Evolutionary conservation across 129 eudicot genomes (phyloP).

Genomic region (Tanacetum coccineum): DNA sequence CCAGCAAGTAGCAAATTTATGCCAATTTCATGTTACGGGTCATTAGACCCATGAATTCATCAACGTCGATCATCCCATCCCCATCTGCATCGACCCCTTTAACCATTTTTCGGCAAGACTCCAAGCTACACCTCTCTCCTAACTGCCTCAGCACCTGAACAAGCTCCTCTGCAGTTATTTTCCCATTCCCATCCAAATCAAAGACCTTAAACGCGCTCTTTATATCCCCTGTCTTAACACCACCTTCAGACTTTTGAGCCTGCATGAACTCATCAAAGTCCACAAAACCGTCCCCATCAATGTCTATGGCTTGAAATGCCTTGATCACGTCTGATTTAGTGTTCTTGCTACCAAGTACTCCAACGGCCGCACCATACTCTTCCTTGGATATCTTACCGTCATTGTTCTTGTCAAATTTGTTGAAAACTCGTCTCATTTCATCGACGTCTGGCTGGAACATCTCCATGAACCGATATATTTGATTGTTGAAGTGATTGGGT

Average conservation of each 20-base stretch:
- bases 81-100: conserved; percentile 46
- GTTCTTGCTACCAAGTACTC: conserved; percentile 26
- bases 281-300: conserved; percentile 47
- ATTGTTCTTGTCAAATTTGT: conserved; percentile 44
- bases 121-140: conserved; percentile 55
- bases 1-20: background rate
- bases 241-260: conserved; percentile 39
- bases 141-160: conserved; percentile 48
- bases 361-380: conserved; percentile 37
- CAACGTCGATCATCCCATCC: conserved; percentile 52
- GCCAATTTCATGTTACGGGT: conserved; percentile 35
- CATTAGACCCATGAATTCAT: conserved; percentile 45
- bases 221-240: conserved; percentile 36
- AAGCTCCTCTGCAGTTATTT: conserved; percentile 52
- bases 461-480: conserved; percentile 2
- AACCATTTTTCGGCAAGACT: conserved; percentile 55
- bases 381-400: conserved; percentile 58
- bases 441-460: conserved; percentile 40
- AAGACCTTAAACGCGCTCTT: conserved; percentile 51
- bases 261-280: conserved; percentile 46
- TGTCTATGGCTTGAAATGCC: conserved; percentile 43
- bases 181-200: conserved; percentile 58
- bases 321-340: conserved; percentile 23
- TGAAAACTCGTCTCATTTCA: conserved; percentile 48
- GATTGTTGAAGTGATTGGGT: background rate